phyloP scores from a whole-genome alignment of 345 rosid genomes.

The Combretum micranthum region DNA sequence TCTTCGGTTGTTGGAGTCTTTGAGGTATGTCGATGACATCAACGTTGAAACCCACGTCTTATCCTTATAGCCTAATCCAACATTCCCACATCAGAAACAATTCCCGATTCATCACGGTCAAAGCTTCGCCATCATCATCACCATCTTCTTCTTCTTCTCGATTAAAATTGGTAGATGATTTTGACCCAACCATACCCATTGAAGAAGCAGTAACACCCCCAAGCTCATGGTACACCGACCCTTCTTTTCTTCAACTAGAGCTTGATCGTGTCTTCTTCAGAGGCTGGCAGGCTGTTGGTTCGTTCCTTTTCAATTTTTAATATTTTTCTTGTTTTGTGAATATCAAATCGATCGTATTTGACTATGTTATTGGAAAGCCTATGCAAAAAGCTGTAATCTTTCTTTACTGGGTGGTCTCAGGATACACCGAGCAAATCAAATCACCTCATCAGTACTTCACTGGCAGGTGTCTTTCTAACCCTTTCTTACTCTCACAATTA shows the following conservation, averaged over 20 bases:
- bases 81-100: background rate
- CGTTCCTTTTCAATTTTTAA: slow-evolving; percentile 6
- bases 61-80: too few species aligned
- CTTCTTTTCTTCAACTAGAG: slow-evolving; percentile 46
- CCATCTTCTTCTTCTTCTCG: slow-evolving; percentile 1
- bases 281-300: slow-evolving; percentile 90
- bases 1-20: too few species aligned
- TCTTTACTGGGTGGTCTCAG: slow-evolving; percentile 22
- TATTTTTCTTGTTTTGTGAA: background rate
- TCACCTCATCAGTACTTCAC: slow-evolving; percentile 61
- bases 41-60: too few species aligned
- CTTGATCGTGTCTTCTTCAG: slow-evolving; percentile 62
- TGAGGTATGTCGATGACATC: too few species aligned
- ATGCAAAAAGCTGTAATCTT: background rate
- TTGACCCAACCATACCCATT: slow-evolving; percentile 55
- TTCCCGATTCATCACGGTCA: background rate
- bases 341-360: background rate
- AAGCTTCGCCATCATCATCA: background rate
- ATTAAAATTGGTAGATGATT: slow-evolving; percentile 25
- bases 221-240: slow-evolving; percentile 78
- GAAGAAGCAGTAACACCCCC: slow-evolving; percentile 76
- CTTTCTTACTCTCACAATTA: background rate
- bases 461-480: slow-evolving; percentile 54
- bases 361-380: background rate
- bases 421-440: slow-evolving; percentile 62